phyloP scores from a whole-genome alignment of 1,139 yeast genomes.

The Chernovozyma sophiae-reginae region DNA sequence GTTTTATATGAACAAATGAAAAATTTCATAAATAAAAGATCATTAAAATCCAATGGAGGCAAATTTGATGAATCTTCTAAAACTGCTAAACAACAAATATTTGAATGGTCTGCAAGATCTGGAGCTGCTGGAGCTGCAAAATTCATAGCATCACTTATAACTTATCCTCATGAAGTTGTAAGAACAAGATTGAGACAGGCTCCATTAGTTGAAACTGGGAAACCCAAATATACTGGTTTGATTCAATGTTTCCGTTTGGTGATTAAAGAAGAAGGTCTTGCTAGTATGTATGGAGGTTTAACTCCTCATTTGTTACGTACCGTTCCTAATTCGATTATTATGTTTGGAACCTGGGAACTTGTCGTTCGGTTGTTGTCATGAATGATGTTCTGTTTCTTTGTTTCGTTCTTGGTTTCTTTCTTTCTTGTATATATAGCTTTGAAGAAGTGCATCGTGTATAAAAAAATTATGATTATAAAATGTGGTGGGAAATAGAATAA shows the following conservation, averaged over 20 bases:
- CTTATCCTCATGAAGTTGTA: constrained; percentile 97
- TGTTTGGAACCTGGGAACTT: constrained; percentile 99
- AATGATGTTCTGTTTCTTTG: constrained; percentile 8
- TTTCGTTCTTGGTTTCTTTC: constrained; percentile 1
- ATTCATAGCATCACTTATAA: constrained; percentile 83
- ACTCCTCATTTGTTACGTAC: constrained; percentile 96
- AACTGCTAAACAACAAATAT: constrained; percentile 59
- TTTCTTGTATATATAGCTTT: constrained; percentile 1
- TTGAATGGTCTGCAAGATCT: constrained; percentile 93
- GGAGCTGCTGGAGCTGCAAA: constrained; percentile 99
- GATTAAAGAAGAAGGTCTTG: constrained; percentile 85
- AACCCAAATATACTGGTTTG: constrained; percentile 84
- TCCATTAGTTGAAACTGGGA: constrained; percentile 69
- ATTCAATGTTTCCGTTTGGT: constrained; percentile 81
- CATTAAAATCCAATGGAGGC: constrained; percentile 37
- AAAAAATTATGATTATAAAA: not conserved
- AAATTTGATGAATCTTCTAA: constrained; percentile 21
- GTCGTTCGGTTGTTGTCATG: constrained; percentile 66
- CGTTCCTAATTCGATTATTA: constrained; percentile 94
- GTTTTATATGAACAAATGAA: constrained; percentile 95
- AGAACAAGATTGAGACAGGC: constrained; percentile 95
- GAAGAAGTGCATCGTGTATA: not conserved
- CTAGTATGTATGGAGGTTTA: constrained; percentile 94
- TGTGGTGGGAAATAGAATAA: no score
- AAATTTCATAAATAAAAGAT: constrained; percentile 55